Percentiles rank a stretch among this genome's conserved stretches.
phyloP scores from a whole-genome alignment of 371 early-diverging fungal species.

The Nematocida sp. region DNA sequence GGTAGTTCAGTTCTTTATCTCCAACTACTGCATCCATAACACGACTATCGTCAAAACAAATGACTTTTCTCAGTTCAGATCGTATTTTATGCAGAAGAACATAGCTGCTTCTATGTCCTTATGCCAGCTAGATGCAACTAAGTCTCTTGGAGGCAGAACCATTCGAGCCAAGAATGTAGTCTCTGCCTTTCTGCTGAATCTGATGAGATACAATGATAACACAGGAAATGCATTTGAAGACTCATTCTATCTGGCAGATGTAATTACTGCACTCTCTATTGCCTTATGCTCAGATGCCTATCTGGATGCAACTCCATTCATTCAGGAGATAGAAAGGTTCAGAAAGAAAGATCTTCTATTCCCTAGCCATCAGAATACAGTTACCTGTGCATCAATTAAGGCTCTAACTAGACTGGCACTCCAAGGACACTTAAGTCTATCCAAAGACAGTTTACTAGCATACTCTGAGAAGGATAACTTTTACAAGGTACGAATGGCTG shows the following conservation, averaged over 20 bases:
- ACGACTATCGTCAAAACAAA: slow-evolving; percentile 63
- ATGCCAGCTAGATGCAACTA: slow-evolving; percentile 41
- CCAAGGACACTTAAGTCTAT: slow-evolving; percentile 51
- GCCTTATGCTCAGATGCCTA: slow-evolving; percentile 40
- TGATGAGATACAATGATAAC: slow-evolving; percentile 65
- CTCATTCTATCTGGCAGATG: slow-evolving; percentile 58
- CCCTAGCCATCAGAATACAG: slow-evolving; percentile 61
- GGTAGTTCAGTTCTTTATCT: slow-evolving; percentile 64
- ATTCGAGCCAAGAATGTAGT: slow-evolving; percentile 52
- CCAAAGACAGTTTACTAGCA: slow-evolving; percentile 34
- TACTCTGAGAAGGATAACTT: slow-evolving; percentile 58
- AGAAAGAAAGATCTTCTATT: slow-evolving; percentile 64
- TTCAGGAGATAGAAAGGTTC: slow-evolving; percentile 61
- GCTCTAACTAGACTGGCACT: slow-evolving; percentile 54
- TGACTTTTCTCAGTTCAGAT: slow-evolving; percentile 59
- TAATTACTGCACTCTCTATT: slow-evolving; percentile 55
- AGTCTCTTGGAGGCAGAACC: slow-evolving; percentile 29
- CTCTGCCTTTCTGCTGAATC: slow-evolving; percentile 63
- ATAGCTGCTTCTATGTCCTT: slow-evolving; percentile 55
- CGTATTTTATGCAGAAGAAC: slow-evolving; percentile 63
- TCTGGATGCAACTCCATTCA: slow-evolving; percentile 14
- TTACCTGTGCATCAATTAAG: slow-evolving; percentile 56
- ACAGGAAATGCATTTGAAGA: slow-evolving; percentile 60
- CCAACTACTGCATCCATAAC: slow-evolving; percentile 62
- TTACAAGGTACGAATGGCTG: slow-evolving; percentile 59